Evolutionary conservation across 768 basidiomycete genomes (phyloP), one percentile per base, ranked within the genome.

Genomic region (Filobasidium wieringae): DNA sequence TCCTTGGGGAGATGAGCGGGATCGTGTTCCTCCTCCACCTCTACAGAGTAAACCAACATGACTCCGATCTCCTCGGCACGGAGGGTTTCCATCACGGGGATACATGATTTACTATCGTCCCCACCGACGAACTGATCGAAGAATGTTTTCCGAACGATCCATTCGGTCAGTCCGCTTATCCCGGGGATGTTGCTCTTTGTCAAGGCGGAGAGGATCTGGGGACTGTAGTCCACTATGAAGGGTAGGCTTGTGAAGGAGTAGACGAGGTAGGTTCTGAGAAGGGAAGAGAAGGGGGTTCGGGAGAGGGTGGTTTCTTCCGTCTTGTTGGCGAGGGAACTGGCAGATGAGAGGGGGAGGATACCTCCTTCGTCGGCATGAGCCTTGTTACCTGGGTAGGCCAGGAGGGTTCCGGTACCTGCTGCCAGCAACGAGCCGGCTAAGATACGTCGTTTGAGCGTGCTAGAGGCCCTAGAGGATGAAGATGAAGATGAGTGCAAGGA

Each of bases 111-210:
- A 0, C 84, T 86, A 0, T 84, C 84, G 59, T 92, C 89, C 2
- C 87, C 90, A 0, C 90, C 89, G 0, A 92, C 90, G 64, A 93
- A 96, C 76, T 92, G 90, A 45, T 81, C 79, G 66, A 90, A 93
- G 76, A 95, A 93, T 0, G 90, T 92, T 9, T 78, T 73, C 39
- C 87, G 78, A 5, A 93, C 84, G 54, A 87, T 68, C 1, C 76
- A 76, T 66, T 88, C 83, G 1, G 84, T 83, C 37, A 88, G 65
- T 55, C 80, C 76, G 58, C 78, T 80, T 0, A 91, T 47, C 12
- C 77, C 74, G 0, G 82, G 82, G 0, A 84, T 79, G 22, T 62
- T 55, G 4, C 68, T 66, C n/a, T 84, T 80, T 1, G 82, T 73
- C 39, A 77, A 75, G 5, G 78, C 71, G 12, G 79, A 73, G 40